These are phyloP conservation scores for Corchorus capsularis DNA, from an alignment of 345 rosid genomes.

Conservation along the genomic window DNA sequence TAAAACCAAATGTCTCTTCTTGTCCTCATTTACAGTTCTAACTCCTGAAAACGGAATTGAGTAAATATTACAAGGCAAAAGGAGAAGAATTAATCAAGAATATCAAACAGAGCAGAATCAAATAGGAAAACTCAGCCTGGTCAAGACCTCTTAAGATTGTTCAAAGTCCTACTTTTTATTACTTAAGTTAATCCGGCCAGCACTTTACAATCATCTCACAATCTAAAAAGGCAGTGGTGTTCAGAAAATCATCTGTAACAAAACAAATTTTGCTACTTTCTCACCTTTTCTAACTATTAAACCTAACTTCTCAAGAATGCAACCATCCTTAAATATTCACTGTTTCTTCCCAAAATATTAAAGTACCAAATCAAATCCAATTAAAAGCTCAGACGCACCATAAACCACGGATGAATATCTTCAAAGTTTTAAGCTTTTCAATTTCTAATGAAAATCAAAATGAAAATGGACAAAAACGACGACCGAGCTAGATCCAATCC, in stretches of 20 bases:
- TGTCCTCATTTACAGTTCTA: constrained; percentile 20
- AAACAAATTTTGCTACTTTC: neutral
- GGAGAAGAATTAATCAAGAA: neutral
- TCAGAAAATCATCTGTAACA: neutral
- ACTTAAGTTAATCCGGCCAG: neutral
- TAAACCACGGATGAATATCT: neutral
- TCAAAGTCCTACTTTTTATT: neutral
- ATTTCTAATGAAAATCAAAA: neutral
- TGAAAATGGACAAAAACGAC: neutral
- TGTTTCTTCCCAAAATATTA: neutral
- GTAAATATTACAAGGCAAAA: neutral
- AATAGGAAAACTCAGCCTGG: neutral
- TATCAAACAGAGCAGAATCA: neutral
- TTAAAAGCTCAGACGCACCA: neutral
- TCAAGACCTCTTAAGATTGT: neutral
- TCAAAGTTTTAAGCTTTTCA: neutral
- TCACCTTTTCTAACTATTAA: neutral
- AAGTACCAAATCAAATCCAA: constrained; percentile 10
- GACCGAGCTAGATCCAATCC: constrained; percentile 35
- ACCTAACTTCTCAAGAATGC: neutral
- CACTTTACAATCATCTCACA: neutral
- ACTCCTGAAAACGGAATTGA: constrained; percentile 14
- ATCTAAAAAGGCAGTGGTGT: neutral
- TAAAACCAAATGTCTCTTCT: constrained; percentile 20
- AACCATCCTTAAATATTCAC: neutral